phyloP scores from a whole-genome alignment of 768 basidiomycete species.

The Psilocybe tampanensis region DNA sequence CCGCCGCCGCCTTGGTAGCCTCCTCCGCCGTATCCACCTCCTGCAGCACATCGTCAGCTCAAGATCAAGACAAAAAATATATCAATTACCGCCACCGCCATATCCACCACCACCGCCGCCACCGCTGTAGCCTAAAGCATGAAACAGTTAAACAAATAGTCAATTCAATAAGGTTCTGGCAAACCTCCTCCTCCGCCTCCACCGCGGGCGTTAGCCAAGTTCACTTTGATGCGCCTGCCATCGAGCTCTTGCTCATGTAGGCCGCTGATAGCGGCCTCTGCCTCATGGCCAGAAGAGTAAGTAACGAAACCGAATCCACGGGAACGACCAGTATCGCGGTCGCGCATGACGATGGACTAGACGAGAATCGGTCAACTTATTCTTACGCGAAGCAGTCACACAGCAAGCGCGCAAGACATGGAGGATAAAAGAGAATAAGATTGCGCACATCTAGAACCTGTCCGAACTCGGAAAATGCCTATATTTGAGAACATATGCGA shows the following conservation, averaged over 20 bases:
- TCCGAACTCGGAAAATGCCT: constrained; percentile 87
- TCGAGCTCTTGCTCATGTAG: constrained; percentile 94
- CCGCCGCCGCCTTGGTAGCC: constrained; percentile 23
- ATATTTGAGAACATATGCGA: constrained; percentile 49
- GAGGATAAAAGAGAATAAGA: constrained; percentile 36
- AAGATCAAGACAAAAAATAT: background rate
- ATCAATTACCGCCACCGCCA: constrained; percentile 27
- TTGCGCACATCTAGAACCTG: constrained; percentile 89
- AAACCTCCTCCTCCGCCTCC: constrained; percentile 50
- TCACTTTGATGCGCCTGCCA: constrained; percentile 88
- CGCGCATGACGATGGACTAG: constrained; percentile 97
- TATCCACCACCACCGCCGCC: constrained; percentile 21
- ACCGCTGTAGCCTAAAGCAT: constrained; percentile 24
- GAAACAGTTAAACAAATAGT: constrained; percentile 8
- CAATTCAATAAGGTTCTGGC: constrained; percentile 11
- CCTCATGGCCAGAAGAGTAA: constrained; percentile 62
- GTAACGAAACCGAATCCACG: constrained; percentile 98
- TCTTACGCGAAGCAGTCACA: constrained; percentile 28
- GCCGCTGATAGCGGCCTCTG: constrained; percentile 70
- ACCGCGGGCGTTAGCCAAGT: constrained; percentile 76
- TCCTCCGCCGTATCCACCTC: constrained; percentile 17
- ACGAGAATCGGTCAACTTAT: constrained; percentile 42
- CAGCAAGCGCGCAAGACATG: constrained; percentile 26
- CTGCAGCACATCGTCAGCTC: background rate
- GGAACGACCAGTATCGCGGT: constrained; percentile 96